These are phyloP conservation scores for Guyanaporus albipodus DNA, from an alignment of 768 basidiomycete species.

Conservation along the genomic window DNA sequence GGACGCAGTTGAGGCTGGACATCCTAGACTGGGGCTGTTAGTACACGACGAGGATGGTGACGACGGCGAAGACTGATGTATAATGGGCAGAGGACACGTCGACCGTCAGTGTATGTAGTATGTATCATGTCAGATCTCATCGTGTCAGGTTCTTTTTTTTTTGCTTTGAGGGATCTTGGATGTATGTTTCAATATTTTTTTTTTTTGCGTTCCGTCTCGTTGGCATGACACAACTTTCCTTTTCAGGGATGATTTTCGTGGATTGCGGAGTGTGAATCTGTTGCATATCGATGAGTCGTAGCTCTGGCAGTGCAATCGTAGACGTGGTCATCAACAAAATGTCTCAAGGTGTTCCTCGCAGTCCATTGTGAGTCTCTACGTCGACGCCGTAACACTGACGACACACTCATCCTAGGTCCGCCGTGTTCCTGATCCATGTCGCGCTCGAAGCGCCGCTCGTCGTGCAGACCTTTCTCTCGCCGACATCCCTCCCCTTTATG, in stretches of 20 bases:
- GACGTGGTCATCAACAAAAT: too few relatives aligned
- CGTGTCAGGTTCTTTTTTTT: neutral
- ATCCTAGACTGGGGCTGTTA: conserved; percentile 18
- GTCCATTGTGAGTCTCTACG: conserved; percentile 38
- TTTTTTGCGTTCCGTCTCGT: too few relatives aligned
- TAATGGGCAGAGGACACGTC: neutral
- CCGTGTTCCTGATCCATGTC: conserved; percentile 74
- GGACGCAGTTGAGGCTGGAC: conserved; percentile 26
- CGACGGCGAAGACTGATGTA: conserved; percentile 26
- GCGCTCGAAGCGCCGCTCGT: conserved; percentile 76
- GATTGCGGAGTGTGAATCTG: conserved; percentile 22
- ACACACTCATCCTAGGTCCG: conserved; percentile 39
- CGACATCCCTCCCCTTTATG: conserved; percentile 63
- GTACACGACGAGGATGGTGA: conserved; percentile 33
- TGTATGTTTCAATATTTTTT: too few relatives aligned
- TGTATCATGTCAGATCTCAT: conserved; percentile 9
- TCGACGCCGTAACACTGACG: neutral
- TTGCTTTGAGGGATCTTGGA: neutral
- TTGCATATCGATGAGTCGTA: too few relatives aligned
- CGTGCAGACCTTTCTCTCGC: conserved; percentile 68
- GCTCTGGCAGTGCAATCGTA: too few relatives aligned
- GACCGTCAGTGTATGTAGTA: conserved; percentile 3
- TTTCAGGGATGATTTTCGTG: conserved; percentile 26
- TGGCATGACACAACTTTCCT: conserved; percentile 6
- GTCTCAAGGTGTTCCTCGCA: conserved; percentile 27